These are phyloP conservation scores for Globisporangium spinosum DNA, from an alignment of 352 stramenopile genomes.

Conservation along the genomic window DNA sequence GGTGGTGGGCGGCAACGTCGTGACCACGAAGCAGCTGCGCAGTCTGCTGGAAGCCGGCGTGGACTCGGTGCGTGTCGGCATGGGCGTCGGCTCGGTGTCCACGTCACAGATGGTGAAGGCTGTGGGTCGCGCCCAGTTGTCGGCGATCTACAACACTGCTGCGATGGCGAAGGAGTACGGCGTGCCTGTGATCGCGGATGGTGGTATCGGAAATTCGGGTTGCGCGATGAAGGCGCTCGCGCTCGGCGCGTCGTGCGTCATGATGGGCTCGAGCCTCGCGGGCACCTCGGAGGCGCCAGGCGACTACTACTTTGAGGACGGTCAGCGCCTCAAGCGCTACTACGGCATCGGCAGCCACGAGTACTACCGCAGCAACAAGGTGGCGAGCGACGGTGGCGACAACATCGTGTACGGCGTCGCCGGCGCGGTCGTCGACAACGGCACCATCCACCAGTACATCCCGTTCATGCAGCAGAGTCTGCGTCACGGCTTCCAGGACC, in stretches of 20 bases:
- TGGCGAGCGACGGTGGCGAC: conserved; percentile 58
- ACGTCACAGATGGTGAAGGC: conserved; percentile 99
- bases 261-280: conserved; percentile 98
- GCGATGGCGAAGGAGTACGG: conserved; percentile 91
- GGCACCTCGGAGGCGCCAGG: conserved; percentile 96
- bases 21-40: conserved; percentile 94
- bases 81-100: conserved; percentile 98
- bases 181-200: conserved; percentile 97
- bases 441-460: conserved; percentile 95
- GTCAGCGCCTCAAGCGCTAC: conserved; percentile 98
- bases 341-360: conserved; percentile 97
- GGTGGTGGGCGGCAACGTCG: conserved; percentile 98
- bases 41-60: conserved; percentile 96
- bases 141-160: conserved; percentile 97
- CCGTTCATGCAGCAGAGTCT: conserved; percentile 98
- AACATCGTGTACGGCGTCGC: conserved; percentile 98
- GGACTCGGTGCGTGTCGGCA: conserved; percentile 98
- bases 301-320: conserved; percentile 99
- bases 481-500: conserved; percentile 96
- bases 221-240: conserved; percentile 97
- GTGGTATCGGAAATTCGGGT: conserved; percentile 95
- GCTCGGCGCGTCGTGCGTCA: conserved; percentile 95
- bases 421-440: conserved; percentile 97
- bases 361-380: conserved; percentile 61
- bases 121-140: conserved; percentile 96